Evolutionary conservation across 805 yeast genomes (phyloP).

Genomic region (Metschnikowia orientalis): DNA sequence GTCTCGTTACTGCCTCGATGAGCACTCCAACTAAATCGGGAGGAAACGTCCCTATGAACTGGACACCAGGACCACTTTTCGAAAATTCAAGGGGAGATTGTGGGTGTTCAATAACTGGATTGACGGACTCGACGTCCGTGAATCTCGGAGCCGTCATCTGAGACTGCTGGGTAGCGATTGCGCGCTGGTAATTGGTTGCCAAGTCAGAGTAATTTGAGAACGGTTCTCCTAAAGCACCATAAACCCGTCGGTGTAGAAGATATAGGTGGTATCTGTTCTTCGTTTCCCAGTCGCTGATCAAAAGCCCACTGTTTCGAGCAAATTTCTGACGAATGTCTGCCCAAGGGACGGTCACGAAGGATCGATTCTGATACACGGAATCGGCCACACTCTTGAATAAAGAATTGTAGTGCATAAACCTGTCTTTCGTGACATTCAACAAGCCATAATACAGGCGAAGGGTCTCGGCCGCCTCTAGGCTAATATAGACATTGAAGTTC

Average conservation of each 20-base stretch:
- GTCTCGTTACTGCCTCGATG: not conserved
- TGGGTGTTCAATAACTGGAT: too few relatives aligned
- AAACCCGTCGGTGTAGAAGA: conserved; percentile 14
- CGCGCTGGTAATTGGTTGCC: conserved; percentile 6
- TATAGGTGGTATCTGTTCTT: conserved; percentile 14
- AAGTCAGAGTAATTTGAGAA: conserved; percentile 11
- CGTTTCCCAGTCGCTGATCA: conserved; percentile 16
- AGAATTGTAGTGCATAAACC: conserved; percentile 12
- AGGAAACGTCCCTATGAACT: too few relatives aligned
- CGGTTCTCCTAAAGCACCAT: conserved; percentile 17
- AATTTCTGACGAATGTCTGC: conserved; percentile 12
- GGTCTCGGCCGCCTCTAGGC: conserved; percentile 13
- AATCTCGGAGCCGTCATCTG: too few relatives aligned
- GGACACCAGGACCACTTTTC: too few relatives aligned
- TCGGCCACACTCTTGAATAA: conserved; percentile 14
- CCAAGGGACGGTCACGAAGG: conserved; percentile 16
- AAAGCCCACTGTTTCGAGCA: conserved; percentile 6
- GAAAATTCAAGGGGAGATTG: too few relatives aligned
- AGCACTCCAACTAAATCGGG: not conserved
- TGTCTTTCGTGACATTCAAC: conserved; percentile 3
- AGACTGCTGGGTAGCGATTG: too few relatives aligned
- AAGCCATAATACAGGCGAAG: conserved; percentile 18
- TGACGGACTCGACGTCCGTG: too few relatives aligned
- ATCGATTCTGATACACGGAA: conserved; percentile 5
- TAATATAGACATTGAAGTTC: conserved; percentile 7